Evolutionary conservation across 805 yeast species (phyloP).

Genomic region (Priceomyces carsonii): DNA sequence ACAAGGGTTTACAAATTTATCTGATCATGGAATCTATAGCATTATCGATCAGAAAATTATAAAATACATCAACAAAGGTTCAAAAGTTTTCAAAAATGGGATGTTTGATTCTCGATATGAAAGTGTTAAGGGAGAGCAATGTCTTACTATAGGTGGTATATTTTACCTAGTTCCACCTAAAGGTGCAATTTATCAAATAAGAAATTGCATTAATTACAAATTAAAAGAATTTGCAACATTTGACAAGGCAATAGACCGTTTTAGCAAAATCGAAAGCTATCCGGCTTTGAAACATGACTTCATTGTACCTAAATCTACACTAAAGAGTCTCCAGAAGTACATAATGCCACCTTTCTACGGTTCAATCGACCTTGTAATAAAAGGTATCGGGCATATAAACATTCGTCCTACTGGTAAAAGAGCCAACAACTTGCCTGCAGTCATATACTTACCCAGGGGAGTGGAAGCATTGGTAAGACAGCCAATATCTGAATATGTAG

Average conservation of each 20-base stretch:
- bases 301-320: slow-evolving; percentile 22
- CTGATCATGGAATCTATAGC: slow-evolving; percentile 26
- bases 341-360: slow-evolving; percentile 74
- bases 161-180: slow-evolving; percentile 58
- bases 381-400: slow-evolving; percentile 63
- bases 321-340: slow-evolving; percentile 34
- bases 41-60: slow-evolving; percentile 22
- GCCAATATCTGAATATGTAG: slow-evolving; percentile 46
- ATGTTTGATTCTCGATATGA: slow-evolving; percentile 28
- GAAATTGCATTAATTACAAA: slow-evolving; percentile 44
- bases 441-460: slow-evolving; percentile 55
- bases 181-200: slow-evolving; percentile 47
- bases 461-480: slow-evolving; percentile 54
- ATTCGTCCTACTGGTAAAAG: slow-evolving; percentile 58
- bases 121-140: slow-evolving; percentile 45
- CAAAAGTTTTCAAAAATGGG: slow-evolving; percentile 28
- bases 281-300: slow-evolving; percentile 18
- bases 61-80: slow-evolving; percentile 30
- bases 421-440: slow-evolving; percentile 25
- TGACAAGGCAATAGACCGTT: slow-evolving; percentile 26
- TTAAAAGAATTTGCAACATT: slow-evolving; percentile 33
- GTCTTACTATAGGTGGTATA: slow-evolving; percentile 60
- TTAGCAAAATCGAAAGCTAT: slow-evolving; percentile 12
- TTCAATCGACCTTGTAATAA: slow-evolving; percentile 61
- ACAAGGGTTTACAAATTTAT: slow-evolving; percentile 42